These are phyloP conservation scores for Penicillium chermesinum DNA, from an alignment of 495 filamentous ascomycete genomes.

Conservation along the genomic window DNA sequence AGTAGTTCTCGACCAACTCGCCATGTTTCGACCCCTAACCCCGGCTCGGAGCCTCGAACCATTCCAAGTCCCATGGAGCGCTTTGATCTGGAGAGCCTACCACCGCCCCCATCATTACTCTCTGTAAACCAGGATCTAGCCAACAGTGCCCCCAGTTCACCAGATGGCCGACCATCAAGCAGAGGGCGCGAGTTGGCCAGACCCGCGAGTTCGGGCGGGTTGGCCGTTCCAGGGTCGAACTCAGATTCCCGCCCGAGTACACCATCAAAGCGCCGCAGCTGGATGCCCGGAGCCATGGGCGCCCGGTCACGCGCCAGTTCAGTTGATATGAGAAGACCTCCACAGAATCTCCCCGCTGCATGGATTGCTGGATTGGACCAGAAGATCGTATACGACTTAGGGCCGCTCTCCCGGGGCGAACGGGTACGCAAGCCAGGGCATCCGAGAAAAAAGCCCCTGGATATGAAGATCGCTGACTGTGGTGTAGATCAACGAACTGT, in stretches of 20 bases:
- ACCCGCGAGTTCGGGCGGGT: constrained; percentile 33
- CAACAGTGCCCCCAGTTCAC: constrained; percentile 28
- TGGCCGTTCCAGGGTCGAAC: constrained; percentile 33
- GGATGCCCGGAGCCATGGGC: constrained; percentile 49
- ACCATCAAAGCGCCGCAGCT: constrained; percentile 47
- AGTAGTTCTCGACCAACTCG: constrained; percentile 37
- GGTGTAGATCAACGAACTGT: constrained; percentile 74
- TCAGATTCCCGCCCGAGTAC: constrained; percentile 39
- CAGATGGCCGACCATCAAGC: constrained; percentile 34
- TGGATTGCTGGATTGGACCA: constrained; percentile 59
- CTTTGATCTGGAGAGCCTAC: constrained; percentile 34
- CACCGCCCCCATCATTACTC: constrained; percentile 40
- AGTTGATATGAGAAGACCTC: constrained; percentile 21
- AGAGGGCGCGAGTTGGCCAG: constrained; percentile 36
- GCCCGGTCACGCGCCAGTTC: constrained; percentile 39
- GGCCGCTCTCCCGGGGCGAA: constrained; percentile 52
- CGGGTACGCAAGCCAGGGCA: constrained; percentile 43
- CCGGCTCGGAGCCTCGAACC: constrained; percentile 27
- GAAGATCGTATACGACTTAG: constrained; percentile 57
- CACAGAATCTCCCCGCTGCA: constrained; percentile 35
- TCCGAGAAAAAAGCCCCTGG: background rate
- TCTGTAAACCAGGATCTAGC: constrained; percentile 40
- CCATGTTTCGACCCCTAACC: constrained; percentile 33
- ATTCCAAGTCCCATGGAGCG: constrained; percentile 25
- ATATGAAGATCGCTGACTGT: background rate